These are phyloP conservation scores for Chara braunii DNA, from an alignment of 139 green algal genomes.

Conservation along the genomic window DNA sequence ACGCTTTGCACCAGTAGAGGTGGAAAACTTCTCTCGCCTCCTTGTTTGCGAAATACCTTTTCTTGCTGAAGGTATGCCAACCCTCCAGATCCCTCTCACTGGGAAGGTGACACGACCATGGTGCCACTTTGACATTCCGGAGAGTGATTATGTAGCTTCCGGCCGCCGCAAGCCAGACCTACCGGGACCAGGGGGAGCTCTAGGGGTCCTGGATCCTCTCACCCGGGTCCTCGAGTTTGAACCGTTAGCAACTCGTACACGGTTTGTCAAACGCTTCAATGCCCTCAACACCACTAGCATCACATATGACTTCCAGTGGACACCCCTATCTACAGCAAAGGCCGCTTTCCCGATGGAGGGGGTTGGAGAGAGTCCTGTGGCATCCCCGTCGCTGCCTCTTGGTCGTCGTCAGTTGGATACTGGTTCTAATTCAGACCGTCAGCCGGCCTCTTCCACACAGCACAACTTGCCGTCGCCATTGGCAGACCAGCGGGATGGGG, in stretches of 20 bases:
- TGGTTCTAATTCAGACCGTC: constrained; percentile 6
- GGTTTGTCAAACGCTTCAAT: constrained; percentile 69
- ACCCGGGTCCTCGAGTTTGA: constrained; percentile 66
- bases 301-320: constrained; percentile 70
- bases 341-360: too few species aligned
- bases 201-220: too few species aligned
- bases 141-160: too few species aligned
- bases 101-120: constrained; percentile 59
- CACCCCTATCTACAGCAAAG: too few species aligned
- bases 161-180: too few species aligned
- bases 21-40: constrained; percentile 52
- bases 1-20: constrained; percentile 63
- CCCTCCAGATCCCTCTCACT: constrained; percentile 37
- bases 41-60: constrained; percentile 55
- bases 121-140: constrained; percentile 75
- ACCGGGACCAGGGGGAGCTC: too few species aligned
- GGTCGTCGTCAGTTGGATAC: too few species aligned
- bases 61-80: constrained; percentile 41
- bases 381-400: too few species aligned
- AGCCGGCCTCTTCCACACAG: too few species aligned
- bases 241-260: constrained; percentile 54
- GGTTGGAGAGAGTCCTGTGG: too few species aligned
- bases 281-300: constrained; percentile 73
- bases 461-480: too few species aligned
- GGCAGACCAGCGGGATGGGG: constrained; percentile 4